These are phyloP conservation scores for Fusarium keratoplasticum DNA, from an alignment of 2,329 filamentous ascomycete species.

Conservation along the genomic window DNA sequence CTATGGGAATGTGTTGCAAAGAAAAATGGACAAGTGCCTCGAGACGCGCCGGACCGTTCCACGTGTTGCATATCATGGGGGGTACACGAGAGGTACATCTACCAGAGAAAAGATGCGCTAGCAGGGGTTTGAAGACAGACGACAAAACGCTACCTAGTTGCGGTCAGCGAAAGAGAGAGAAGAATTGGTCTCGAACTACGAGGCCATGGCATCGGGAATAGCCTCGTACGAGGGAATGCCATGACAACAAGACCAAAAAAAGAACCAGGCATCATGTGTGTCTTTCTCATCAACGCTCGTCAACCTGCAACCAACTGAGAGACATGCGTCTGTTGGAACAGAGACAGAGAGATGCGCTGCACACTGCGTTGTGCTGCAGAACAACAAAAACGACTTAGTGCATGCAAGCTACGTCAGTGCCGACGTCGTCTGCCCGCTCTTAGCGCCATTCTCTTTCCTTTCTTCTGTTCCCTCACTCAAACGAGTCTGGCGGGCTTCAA, in stretches of 20 bases:
- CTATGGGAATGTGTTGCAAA: background rate
- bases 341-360: background rate
- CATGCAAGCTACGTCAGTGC: slow-evolving; percentile 38
- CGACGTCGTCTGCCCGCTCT: no score
- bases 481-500: no score
- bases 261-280: background rate
- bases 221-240: background rate
- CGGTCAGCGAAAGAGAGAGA: background rate
- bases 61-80: slow-evolving; percentile 19
- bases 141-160: background rate
- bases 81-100: slow-evolving; percentile 23
- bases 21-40: slow-evolving; percentile 1
- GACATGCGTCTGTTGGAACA: slow-evolving; percentile 21
- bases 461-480: no score
- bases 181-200: background rate
- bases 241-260: background rate
- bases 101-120: no score
- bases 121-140: background rate
- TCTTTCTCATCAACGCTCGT: background rate
- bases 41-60: slow-evolving; percentile 19
- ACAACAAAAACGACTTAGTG: no score
- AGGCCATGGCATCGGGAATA: background rate
- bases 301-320: slow-evolving; percentile 15
- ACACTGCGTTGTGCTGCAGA: background rate
- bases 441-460: no score